phyloP scores from a whole-genome alignment of 305 asterid species.

The Rubia tinctorum region DNA sequence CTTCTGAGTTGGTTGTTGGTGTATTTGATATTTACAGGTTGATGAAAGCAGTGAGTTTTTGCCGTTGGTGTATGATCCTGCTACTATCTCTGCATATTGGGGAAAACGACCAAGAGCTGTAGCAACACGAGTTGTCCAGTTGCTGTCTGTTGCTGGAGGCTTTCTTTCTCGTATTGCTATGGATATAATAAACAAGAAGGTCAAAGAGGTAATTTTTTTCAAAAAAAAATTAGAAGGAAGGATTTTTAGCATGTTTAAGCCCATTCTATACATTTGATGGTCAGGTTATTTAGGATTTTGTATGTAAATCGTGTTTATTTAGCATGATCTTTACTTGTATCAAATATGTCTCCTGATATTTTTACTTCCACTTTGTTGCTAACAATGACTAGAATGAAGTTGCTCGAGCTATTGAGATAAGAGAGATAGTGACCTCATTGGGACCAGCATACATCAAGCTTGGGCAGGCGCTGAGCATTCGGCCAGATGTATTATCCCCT shows the following conservation, averaged over 20 bases:
- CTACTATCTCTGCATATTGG: conserved; percentile 83
- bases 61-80: conserved; percentile 91
- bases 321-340: neutral
- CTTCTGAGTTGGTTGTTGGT: neutral
- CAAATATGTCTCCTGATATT: neutral
- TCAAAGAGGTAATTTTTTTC: conserved; percentile 61
- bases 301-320: neutral
- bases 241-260: neutral
- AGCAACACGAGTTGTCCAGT: conserved; percentile 89
- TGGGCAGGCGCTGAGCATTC: conserved; percentile 98
- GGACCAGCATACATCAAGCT: conserved; percentile 99
- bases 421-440: conserved; percentile 96
- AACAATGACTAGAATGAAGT: conserved; percentile 71
- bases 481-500: conserved; percentile 96
- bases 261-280: neutral
- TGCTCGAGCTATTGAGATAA: conserved; percentile 93
- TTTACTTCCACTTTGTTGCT: conserved; percentile 15
- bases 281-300: neutral
- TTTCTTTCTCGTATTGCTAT: conserved; percentile 77
- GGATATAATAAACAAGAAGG: conserved; percentile 81
- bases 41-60: conserved; percentile 96
- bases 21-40: conserved; percentile 42
- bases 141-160: conserved; percentile 91
- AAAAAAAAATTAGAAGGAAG: neutral
- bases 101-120: conserved; percentile 96